Conservation (phyloP, 2,329 filamentous ascomycete genomes). For the Ophiognomonia clavigignenti-juglandacearum region DNA sequence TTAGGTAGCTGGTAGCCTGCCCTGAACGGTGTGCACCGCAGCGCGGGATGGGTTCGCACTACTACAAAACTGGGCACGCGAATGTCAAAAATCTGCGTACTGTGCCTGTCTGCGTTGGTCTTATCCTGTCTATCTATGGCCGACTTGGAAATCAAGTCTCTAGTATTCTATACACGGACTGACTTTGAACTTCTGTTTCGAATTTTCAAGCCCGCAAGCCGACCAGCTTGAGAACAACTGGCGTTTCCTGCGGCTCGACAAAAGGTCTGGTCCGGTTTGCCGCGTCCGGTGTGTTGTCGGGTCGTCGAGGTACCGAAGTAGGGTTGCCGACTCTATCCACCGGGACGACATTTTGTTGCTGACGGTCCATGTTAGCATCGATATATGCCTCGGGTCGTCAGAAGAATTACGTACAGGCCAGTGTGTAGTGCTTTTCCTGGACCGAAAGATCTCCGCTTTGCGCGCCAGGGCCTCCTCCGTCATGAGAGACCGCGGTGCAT, state of each 20-base stretch:
- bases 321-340: not conserved
- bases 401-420: slow-evolving; percentile 5
- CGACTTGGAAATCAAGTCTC: too few species aligned
- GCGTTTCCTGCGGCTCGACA: slow-evolving; percentile 7
- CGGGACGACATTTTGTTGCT: slow-evolving; percentile 13
- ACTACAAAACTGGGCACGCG: too few species aligned
- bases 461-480: not conserved
- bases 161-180: too few species aligned
- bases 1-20: too few species aligned
- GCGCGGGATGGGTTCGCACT: too few species aligned
- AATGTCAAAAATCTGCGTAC: too few species aligned
- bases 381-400: not conserved
- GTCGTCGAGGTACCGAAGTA: not conserved
- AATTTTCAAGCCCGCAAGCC: not conserved
- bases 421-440: slow-evolving; percentile 7
- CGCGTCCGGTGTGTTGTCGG: slow-evolving; percentile 1
- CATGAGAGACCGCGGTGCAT: slow-evolving; percentile 8
- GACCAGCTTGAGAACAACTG: slow-evolving; percentile 2
- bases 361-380: not conserved
- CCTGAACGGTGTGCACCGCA: too few species aligned
- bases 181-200: too few species aligned
- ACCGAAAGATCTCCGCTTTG: slow-evolving; percentile 5
- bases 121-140: too few species aligned
- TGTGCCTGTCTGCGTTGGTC: too few species aligned
- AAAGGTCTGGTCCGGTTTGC: slow-evolving; percentile 6